Evolutionary conservation across 192 early-diverging fungal species (phyloP), one percentile per base, ranked within the genome.

Genomic region (Mortierella hygrophila): DNA sequence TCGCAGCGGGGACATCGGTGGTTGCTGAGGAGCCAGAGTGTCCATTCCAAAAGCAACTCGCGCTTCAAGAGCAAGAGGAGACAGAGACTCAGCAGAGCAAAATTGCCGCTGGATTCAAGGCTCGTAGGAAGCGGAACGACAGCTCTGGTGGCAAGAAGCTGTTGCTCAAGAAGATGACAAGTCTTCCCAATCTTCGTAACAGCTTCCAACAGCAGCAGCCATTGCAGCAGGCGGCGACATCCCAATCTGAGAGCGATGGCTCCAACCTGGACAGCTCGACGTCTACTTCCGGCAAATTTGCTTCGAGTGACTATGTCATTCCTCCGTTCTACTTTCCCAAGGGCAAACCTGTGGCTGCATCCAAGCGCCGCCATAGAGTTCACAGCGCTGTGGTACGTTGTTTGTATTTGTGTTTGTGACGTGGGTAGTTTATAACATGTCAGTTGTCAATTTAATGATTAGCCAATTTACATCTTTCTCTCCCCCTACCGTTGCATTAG

Each of bases 271-370:
- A 4, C 8, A 21, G 47, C 57, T 29, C 63, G 2, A 73, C 79
- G 3, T n/a, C 72, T 37, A 20, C 57, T 6, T 40, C 63, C 8
- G 72, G 40, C 3, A 72, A 42, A 21, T 26, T 13, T 29, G 29
- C 70, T 7, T 21, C 82, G 18, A 73, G 18, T 20, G 74, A 76
- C 6, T 80, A 80, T 32, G 72, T 81, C 13, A 86, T 86, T 37
- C 84, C 84, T 32, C 84, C 69, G 1, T 86, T 86, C 46, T 86
- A 86, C 20, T 86, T 86, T 60, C 84, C 84, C 1, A 63, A 78
- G 79, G 84, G 84, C 0, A 80, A 65, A 13, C 84, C 84, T 70
- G 63, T 86, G 2, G 69, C 84, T 29, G 79, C 79, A 35, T 52
- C 84, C 7, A 77, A 78, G 72, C 78, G 84, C 5, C 79, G 79